A percentile compares a stretch with the other conserved stretches of the same genome.
These are phyloP conservation scores for Alternaria consortialis DNA, from an alignment of 2,329 filamentous ascomycete genomes.

Conservation along the genomic window DNA sequence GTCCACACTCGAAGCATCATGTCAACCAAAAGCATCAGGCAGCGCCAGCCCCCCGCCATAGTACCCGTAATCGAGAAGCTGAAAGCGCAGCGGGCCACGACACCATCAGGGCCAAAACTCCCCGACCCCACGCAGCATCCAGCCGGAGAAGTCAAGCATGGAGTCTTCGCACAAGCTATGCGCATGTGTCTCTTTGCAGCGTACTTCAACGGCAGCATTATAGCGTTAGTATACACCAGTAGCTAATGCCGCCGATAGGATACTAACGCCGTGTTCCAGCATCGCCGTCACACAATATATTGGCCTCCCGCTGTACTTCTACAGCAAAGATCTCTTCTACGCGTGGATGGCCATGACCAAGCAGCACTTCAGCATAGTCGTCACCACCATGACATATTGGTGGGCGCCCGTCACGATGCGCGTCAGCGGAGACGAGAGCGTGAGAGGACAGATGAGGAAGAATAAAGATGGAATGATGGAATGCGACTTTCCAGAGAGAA, in stretches of 20 bases:
- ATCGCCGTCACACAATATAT: conserved; percentile 74
- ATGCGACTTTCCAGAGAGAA: conserved; percentile 79
- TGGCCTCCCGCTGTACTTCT: conserved; percentile 75
- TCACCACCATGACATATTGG: conserved; percentile 82
- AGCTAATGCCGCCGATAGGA: conserved; percentile 22
- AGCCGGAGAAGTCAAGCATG: conserved; percentile 54
- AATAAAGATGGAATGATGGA: conserved; percentile 74
- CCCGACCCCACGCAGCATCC: conserved; percentile 36
- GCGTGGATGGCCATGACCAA: conserved; percentile 89
- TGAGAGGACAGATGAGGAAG: conserved; percentile 76
- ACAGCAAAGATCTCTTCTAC: conserved; percentile 79
- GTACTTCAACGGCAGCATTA: conserved; percentile 57
- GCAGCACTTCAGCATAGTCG: conserved; percentile 78
- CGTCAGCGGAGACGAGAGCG: conserved; percentile 82
- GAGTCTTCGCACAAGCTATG: conserved; percentile 52
- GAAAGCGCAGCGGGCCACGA: conserved; percentile 22
- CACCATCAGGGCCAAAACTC: conserved; percentile 7
- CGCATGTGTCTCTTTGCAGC: conserved; percentile 56
- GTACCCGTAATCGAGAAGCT: conserved; percentile 28
- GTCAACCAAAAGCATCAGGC: conserved; percentile 42
- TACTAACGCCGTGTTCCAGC: conserved; percentile 45
- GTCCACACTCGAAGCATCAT: conserved; percentile 29
- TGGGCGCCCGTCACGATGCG: conserved; percentile 83
- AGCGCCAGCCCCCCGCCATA: conserved; percentile 44
- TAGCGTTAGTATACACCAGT: conserved; percentile 46